Percentiles rank a stretch among this genome's conserved stretches.
Evolutionary conservation across 495 filamentous ascomycete genomes (phyloP).

Genomic region (Gamarada debralockiae): DNA sequence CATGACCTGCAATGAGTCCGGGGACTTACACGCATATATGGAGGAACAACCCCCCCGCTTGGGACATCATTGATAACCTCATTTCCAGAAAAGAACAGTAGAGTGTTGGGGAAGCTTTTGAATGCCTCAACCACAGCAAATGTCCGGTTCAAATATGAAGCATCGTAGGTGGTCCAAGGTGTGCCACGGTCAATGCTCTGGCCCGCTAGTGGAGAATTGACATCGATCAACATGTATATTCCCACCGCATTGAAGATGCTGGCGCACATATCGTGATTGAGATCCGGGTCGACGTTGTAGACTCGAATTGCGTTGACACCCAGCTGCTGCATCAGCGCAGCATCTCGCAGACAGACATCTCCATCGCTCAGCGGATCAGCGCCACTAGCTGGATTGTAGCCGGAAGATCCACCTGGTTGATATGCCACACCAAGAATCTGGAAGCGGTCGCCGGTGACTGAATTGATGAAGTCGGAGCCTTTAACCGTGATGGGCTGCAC

Average conservation of each 20-base stretch:
- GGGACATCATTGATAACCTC: slow-evolving; percentile 78
- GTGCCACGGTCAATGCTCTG: slow-evolving; percentile 69
- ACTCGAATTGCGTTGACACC: slow-evolving; percentile 86
- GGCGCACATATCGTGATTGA: slow-evolving; percentile 86
- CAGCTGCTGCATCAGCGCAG: slow-evolving; percentile 83
- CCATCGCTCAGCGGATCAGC: slow-evolving; percentile 74
- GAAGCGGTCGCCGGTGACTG: slow-evolving; percentile 71
- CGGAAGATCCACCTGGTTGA: slow-evolving; percentile 86
- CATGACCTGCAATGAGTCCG: not conserved
- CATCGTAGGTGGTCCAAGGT: slow-evolving; percentile 70
- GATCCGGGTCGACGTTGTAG: slow-evolving; percentile 81
- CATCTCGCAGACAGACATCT: slow-evolving; percentile 79
- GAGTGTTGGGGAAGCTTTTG: slow-evolving; percentile 85
- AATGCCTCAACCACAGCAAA: slow-evolving; percentile 93
- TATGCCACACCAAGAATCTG: slow-evolving; percentile 92
- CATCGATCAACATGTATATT: slow-evolving; percentile 69
- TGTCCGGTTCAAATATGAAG: slow-evolving; percentile 72
- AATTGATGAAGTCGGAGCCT: slow-evolving; percentile 81
- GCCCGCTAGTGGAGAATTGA: slow-evolving; percentile 83
- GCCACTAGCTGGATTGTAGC: slow-evolving; percentile 57
- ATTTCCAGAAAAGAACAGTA: slow-evolving; percentile 93
- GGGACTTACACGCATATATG: slow-evolving; percentile 46
- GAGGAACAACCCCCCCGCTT: slow-evolving; percentile 54
- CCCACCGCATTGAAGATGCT: slow-evolving; percentile 80
- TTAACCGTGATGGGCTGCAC: slow-evolving; percentile 69